A percentile compares a stretch with the other conserved stretches of the same genome.
phyloP scores from a whole-genome alignment of 768 basidiomycete genomes.

The Mycena galericulata region DNA sequence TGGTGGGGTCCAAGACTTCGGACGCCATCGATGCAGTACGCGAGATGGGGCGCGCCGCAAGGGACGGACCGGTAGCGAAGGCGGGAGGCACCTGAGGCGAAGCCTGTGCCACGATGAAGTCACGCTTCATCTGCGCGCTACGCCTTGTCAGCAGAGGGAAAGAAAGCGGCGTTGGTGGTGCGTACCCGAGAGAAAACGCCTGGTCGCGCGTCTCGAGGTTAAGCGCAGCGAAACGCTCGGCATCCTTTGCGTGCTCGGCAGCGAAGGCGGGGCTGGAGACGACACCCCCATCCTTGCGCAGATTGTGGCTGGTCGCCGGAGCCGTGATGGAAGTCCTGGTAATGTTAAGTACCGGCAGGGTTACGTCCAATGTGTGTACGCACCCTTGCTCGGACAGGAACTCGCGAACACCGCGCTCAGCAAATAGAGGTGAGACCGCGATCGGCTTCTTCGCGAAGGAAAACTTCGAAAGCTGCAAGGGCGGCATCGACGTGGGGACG shows the following conservation, averaged over 20 bases:
- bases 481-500: too few species aligned
- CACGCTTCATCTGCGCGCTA: not conserved
- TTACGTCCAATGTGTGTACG: too few species aligned
- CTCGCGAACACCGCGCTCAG: too few species aligned
- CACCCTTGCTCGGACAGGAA: too few species aligned
- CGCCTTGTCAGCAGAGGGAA: not conserved
- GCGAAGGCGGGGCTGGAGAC: not conserved
- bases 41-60: not conserved
- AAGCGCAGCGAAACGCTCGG: not conserved
- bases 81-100: not conserved
- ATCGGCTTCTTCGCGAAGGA: too few species aligned
- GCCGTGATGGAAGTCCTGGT: too few species aligned
- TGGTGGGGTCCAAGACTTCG: not conserved
- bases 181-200: not conserved
- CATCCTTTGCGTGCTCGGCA: not conserved
- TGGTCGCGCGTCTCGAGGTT: slow-evolving; percentile 5
- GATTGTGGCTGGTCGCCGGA: too few species aligned
- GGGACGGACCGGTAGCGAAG: not conserved
- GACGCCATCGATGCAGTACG: not conserved
- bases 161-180: too few species aligned
- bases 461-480: too few species aligned
- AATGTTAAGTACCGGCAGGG: too few species aligned
- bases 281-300: not conserved
- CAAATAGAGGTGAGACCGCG: too few species aligned
- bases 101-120: not conserved